Conservation (phyloP, 2,329 filamentous ascomycete genomes). For the Colletotrichum navitas region DNA sequence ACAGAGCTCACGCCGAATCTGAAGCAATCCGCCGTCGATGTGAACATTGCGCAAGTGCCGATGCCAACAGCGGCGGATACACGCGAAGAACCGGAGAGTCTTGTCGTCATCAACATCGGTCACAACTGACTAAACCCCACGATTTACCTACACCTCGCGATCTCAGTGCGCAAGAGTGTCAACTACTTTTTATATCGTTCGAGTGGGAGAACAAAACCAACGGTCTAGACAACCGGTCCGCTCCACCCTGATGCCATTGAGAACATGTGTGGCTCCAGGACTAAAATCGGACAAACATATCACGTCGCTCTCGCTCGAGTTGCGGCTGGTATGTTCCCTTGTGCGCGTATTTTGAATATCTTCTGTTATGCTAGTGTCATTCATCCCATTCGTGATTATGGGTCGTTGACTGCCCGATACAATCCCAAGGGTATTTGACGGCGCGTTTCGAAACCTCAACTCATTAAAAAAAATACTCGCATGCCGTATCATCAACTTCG, state of each 20-base stretch:
- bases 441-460: not conserved
- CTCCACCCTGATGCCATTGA: conserved; percentile 75
- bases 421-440: conserved; percentile 18
- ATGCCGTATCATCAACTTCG: not conserved
- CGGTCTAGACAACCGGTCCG: conserved; percentile 77
- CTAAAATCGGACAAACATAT: conserved; percentile 73
- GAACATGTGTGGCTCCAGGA: conserved; percentile 68
- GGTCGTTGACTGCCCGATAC: not conserved
- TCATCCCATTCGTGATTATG: not conserved
- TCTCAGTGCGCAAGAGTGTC: conserved; percentile 69
- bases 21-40: not conserved
- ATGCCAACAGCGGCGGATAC: not conserved
- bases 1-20: not conserved
- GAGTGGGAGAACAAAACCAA: conserved; percentile 73
- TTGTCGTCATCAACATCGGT: not conserved
- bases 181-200: conserved; percentile 67
- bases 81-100: not conserved
- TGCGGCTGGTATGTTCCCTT: not conserved
- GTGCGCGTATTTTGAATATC: not conserved
- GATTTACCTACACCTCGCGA: conserved; percentile 73
- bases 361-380: not conserved
- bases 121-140: conserved; percentile 56
- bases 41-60: conserved; percentile 5
- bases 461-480: too few species aligned
- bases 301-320: conserved; percentile 6